Evolutionary conservation across 805 yeast species (phyloP), one percentile per base, ranked within the genome.

Genomic region (Debaryomyces tyrocola): DNA sequence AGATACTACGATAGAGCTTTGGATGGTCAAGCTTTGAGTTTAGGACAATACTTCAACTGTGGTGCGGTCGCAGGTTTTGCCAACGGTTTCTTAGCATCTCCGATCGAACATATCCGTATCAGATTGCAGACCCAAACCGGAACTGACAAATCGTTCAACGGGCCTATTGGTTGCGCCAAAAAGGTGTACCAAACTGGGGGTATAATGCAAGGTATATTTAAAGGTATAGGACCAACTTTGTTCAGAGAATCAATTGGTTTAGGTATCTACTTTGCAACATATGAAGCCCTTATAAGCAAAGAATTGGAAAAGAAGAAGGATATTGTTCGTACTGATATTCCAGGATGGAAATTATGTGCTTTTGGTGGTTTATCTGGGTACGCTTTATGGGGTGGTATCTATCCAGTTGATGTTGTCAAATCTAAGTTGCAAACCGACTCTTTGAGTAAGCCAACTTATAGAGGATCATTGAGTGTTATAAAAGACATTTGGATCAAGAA

Each of bases 31-130:
- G 70, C 72, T 14, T 69, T 90, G 48, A 62, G 80, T 7, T 73
- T 82, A 36, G 50, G 69, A 4, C 96, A 94, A 63, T 90, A 82
- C 56, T 91, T 90, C 67, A 55, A 75, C 15, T 82, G 95, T 60
- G 99, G 99, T 56, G 80, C 84, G 4, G 88, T 86, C n/a, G 97
- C 96, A 33, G 99, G 99, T 20, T 66, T 90, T 44, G 90, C 96
- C 27, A 92, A 91, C 70, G 87, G 96, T 1, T 79, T 91, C 43
- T 64, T 92, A 54, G 96, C 97, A 0, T 78, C 92, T 11, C 99
- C 99, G 2, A 92, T 94, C 52, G 99, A 94, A 65, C 98, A 90
- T 62, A 79, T 94, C 49, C 84, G 99, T 73, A 91, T 94, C 56
- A 79, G 97, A 55, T 77, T 95, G 52, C 99, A 94, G 67, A 90